Base-by-base conservation (phyloP, 768 basidiomycete species). In the Suillus fuscotomentosus region DNA sequence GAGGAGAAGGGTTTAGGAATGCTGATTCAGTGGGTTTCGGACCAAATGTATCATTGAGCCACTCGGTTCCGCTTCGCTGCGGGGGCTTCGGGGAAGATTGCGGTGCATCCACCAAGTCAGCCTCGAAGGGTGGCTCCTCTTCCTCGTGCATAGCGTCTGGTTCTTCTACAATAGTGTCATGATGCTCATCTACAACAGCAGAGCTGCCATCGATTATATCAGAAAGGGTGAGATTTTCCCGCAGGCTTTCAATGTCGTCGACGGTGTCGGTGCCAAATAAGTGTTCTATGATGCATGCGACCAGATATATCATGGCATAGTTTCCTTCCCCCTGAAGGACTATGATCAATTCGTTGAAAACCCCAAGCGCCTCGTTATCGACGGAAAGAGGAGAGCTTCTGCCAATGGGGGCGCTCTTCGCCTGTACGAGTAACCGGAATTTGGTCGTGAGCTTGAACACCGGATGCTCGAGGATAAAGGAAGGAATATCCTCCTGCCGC, bases 221-320 rank as follows among this genome's bases (percentile, higher is more conserved):
- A 0, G 84, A 78, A 42, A 86, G 79, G 27, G 79, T 76, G 55
- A 91, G 74, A 22, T 81, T 82, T 2, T 83, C 86, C 60, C 86
- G 81, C 64, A 93, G 85, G 31, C 75, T 74, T 68, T 91, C 90
- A 42, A 92, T 90, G 61, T 90, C 85, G 5, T 92, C 88, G 65
- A 92, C 87, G 5, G 92, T 86, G 51, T 90, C 91, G 69, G 86
- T 84, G 68, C 91, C 89, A 72, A 99, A 95, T 55, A 94, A 81
- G n/a, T 89, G 79, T 73, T 97, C 93, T 51, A 95, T 80, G 55
- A 98, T 85, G 72, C 95, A 97, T 0, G 92, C 94, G 31, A 97
- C 86, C 31, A 99, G 86, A 71, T 91, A 97, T 2, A 94, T 90
- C 84, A 94, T 91, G 15, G 87, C 76, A 2, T 81, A 76, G 60